phyloP scores from a whole-genome alignment of 139 green algal species.

The Astrephomene gubernaculifera region DNA sequence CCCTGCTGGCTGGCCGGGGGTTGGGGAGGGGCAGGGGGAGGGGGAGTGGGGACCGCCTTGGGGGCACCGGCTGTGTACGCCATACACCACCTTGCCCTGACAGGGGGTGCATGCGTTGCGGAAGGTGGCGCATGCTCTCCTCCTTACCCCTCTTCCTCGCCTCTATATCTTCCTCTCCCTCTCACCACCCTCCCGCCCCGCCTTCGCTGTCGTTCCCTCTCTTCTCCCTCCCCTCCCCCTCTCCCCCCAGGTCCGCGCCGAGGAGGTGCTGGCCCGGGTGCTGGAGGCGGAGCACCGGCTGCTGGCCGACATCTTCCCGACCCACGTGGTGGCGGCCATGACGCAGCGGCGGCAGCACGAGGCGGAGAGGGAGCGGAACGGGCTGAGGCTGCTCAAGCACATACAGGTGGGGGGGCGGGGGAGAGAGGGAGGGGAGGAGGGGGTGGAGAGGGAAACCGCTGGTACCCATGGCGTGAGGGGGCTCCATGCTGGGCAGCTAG shows the following conservation, averaged over 20 bases:
- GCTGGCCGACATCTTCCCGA: conserved; percentile 45
- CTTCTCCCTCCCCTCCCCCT: not conserved
- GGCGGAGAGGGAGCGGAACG: conserved; percentile 1
- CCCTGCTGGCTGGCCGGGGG: not conserved
- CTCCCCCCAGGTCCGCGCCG: conserved; percentile 13
- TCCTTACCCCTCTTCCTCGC: not conserved
- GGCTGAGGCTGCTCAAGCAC: conserved; percentile 13
- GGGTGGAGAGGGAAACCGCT: not conserved
- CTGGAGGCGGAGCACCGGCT: conserved; percentile 49
- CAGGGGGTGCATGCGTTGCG: not conserved
- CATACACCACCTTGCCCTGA: not conserved
- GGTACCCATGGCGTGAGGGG: not conserved
- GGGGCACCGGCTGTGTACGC: not conserved
- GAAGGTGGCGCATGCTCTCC: not conserved
- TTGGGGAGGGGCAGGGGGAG: not conserved
- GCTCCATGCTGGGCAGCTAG: not conserved
- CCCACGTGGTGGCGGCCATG: conserved; percentile 27
- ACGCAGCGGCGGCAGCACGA: conserved; percentile 2
- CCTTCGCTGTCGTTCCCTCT: too few species aligned
- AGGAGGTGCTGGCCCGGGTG: conserved; percentile 11
- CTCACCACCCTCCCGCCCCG: not conserved
- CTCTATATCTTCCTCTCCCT: not conserved
- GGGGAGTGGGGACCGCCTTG: not conserved
- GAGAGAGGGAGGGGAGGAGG: not conserved
- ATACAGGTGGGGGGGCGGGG: not conserved